Base-by-base conservation (phyloP, 108 stramenopile genomes). In the Phaeodactylum tricornutum region DNA sequence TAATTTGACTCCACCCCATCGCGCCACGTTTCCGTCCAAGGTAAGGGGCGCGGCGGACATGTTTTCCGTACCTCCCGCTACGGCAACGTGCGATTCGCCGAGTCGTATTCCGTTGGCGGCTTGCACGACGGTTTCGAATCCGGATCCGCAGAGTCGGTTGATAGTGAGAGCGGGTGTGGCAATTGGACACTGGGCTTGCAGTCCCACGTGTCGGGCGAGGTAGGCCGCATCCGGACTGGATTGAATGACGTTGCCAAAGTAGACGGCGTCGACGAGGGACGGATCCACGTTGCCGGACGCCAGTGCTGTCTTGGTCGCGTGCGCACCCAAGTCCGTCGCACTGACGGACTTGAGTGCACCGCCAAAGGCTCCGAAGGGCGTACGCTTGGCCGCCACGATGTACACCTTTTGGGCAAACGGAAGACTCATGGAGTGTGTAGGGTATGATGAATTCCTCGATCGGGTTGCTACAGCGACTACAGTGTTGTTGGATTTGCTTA, bases 341-440 rank as follows among this genome's bases (percentile, higher is more conserved):
- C 85, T 66, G 8, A 91, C 31, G 2, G 53, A 39, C 54, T 89
- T 94, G 39, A 98, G 69, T 11, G 73, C 55, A 21, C 98, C 98
- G 1, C 98, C 98, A 64, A 98, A 98, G 22, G 90, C 53, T 26
- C 93, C 98, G 61, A 99, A 98, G 22, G 98, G 86, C 19, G 98
- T 99, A 35, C 98, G 88, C 64, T 98, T 97, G 8, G 98, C 98
- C n/a, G 92, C 97, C 7, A 97, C 95, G 48, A 98, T 72, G 66
- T 91, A 97, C 15, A 97, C 29, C 4, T 31, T 31, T 9, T 14
- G 42, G 8, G 33, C 33, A n/a, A n/a, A n/a, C n/a, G n/a, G n/a
- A n/a, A n/a, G n/a, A n/a, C n/a, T n/a, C n/a, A n/a, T n/a, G n/a
- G n/a, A n/a, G n/a, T n/a, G n/a, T n/a, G 49, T 5, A 34, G 30